Percentiles rank a stretch among this genome's conserved stretches.
These are phyloP conservation scores for Aureobasidium sp. DNA, from an alignment of 2,329 filamentous ascomycete species.

Conservation along the genomic window DNA sequence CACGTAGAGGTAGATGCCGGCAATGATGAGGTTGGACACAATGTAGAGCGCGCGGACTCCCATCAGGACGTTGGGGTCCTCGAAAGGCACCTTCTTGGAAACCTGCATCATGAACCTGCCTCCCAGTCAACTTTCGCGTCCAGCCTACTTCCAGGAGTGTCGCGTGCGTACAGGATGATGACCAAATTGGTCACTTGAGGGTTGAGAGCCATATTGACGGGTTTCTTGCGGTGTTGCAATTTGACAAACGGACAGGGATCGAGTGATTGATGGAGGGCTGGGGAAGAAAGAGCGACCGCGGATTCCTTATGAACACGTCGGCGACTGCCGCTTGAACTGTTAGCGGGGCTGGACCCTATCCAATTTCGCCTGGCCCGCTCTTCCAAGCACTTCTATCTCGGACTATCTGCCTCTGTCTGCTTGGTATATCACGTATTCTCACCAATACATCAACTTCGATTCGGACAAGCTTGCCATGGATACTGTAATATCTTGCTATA, in stretches of 20 bases:
- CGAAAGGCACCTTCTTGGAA: conserved; percentile 89
- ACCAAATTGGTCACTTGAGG: conserved; percentile 61
- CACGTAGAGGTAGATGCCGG: conserved; percentile 75
- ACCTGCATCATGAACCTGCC: conserved; percentile 84
- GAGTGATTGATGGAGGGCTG: conserved; percentile 3
- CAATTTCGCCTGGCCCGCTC: neutral
- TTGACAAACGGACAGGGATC: neutral
- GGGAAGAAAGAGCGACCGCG: conserved; percentile 1
- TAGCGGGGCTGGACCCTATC: neutral
- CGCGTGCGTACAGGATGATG: conserved; percentile 59
- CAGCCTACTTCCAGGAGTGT: neutral
- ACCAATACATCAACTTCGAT: neutral
- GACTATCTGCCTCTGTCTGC: neutral
- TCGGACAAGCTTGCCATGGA: neutral
- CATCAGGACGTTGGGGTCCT: conserved; percentile 66
- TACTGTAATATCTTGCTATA: neutral
- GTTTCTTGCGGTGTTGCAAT: conserved; percentile 5
- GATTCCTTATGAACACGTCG: conserved; percentile 6
- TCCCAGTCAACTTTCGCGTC: conserved; percentile 2
- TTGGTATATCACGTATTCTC: neutral
- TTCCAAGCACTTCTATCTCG: conserved; percentile 9
- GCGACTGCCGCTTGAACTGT: neutral
- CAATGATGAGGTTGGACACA: conserved; percentile 72
- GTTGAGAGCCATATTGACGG: conserved; percentile 9
- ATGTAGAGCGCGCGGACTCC: conserved; percentile 57